These are phyloP conservation scores for Pseudovirgaria hyperparasitica DNA, from an alignment of 2,329 filamentous ascomycete species.

Conservation along the genomic window DNA sequence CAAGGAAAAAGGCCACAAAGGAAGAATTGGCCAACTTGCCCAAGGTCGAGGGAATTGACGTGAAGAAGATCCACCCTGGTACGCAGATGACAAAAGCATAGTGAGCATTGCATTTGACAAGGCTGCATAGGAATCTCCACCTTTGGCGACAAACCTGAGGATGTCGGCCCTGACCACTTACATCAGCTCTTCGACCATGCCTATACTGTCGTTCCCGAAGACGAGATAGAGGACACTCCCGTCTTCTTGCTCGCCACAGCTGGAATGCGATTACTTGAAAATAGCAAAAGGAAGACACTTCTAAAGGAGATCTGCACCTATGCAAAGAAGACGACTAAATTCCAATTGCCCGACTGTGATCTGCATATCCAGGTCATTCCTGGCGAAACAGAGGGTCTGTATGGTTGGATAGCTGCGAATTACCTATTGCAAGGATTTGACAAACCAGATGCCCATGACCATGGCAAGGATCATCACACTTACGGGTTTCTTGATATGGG, in stretches of 20 bases:
- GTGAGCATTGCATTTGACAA: not conserved
- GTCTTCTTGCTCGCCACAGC: constrained; percentile 93
- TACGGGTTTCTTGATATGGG: constrained; percentile 99
- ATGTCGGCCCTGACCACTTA: constrained; percentile 72
- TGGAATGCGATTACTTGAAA: constrained; percentile 77
- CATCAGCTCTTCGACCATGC: constrained; percentile 71
- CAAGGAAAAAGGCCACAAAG: constrained; percentile 46
- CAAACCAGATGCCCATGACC: constrained; percentile 55
- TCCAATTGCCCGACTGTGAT: constrained; percentile 79
- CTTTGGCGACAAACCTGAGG: constrained; percentile 64
- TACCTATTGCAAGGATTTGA: constrained; percentile 91
- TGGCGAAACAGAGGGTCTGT: constrained; percentile 88
- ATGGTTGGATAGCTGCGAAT: constrained; percentile 95
- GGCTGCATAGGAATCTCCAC: constrained; percentile 56
- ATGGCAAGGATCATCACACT: constrained; percentile 81
- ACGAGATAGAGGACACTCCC: constrained; percentile 71
- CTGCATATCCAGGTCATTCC: constrained; percentile 88
- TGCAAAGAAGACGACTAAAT: constrained; percentile 61
- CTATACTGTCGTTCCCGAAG: constrained; percentile 59
- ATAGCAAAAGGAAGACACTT: constrained; percentile 58
- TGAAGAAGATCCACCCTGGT: constrained; percentile 88
- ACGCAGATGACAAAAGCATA: constrained; percentile 6
- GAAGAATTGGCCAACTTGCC: constrained; percentile 59
- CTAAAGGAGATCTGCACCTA: constrained; percentile 73
- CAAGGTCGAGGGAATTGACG: constrained; percentile 72